A percentile compares a stretch with the other conserved stretches of the same genome.
Conservation (phyloP, 2,329 filamentous ascomycete genomes). For the Chrysoporthe cubensis region DNA sequence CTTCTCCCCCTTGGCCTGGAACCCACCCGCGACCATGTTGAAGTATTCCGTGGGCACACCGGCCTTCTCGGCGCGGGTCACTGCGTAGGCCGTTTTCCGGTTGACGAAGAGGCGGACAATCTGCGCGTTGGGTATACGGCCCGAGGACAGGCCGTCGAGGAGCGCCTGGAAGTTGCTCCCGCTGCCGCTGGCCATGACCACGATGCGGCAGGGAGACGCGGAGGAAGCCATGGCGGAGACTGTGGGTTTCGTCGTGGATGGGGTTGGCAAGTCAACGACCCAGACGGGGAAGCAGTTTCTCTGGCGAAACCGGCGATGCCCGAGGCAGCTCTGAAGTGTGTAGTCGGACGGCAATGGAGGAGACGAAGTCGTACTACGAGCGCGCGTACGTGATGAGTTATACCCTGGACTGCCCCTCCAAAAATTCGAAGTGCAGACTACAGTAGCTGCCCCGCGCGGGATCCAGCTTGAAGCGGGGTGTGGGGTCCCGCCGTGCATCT, state of each 20-base stretch:
- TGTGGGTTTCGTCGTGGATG: not conserved
- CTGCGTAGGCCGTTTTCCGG: slow-evolving; percentile 51
- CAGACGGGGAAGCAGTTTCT: not conserved
- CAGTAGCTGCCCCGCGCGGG: not conserved
- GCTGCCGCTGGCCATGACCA: slow-evolving; percentile 73
- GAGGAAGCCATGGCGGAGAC: slow-evolving; percentile 16
- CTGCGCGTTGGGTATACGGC: slow-evolving; percentile 44
- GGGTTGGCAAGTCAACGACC: not conserved
- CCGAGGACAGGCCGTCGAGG: slow-evolving; percentile 50
- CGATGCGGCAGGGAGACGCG: slow-evolving; percentile 51
- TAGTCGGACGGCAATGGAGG: no score
- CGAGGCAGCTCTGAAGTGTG: not conserved
- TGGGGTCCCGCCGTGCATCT: no score
- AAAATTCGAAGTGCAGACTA: not conserved
- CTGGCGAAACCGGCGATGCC: not conserved
- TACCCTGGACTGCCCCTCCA: not conserved
- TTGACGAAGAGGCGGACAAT: slow-evolving; percentile 55
- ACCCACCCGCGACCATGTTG: slow-evolving; percentile 77
- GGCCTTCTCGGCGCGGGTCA: slow-evolving; percentile 47
- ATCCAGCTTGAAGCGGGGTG: not conserved
- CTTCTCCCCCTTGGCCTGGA: slow-evolving; percentile 59
- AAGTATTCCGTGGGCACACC: slow-evolving; percentile 78
- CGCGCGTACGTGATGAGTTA: not conserved
- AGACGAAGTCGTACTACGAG: no score
- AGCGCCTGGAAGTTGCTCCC: slow-evolving; percentile 82